phyloP scores from a whole-genome alignment of 208 protist species.

The Herpetomonas muscarum region DNA sequence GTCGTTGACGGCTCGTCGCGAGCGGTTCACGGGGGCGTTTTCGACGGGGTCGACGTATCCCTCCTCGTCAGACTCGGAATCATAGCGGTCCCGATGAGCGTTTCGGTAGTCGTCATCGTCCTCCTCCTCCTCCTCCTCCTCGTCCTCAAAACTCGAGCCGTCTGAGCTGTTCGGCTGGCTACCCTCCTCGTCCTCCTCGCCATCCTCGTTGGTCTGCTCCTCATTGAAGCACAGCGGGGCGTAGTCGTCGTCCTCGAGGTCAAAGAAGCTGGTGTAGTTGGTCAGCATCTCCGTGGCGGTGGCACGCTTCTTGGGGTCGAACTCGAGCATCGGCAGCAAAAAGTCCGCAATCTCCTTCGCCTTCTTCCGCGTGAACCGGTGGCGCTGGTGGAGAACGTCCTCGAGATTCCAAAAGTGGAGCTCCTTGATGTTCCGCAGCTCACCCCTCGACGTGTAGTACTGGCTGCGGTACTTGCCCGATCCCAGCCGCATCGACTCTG shows the following conservation, averaged over 20 bases:
- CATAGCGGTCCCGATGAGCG: too few species aligned
- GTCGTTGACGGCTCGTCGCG: constrained; percentile 20
- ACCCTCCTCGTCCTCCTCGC: constrained; percentile 9
- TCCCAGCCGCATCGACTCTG: constrained; percentile 79
- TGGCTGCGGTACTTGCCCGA: constrained; percentile 62
- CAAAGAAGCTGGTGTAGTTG: constrained; percentile 81
- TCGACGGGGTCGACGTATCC: constrained; percentile 16
- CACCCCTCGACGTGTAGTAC: constrained; percentile 86
- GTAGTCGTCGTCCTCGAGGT: constrained; percentile 83
- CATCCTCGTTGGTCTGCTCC: constrained; percentile 21
- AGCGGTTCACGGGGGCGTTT: constrained; percentile 10
- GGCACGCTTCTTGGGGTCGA: constrained; percentile 73
- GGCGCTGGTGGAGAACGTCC: constrained; percentile 91
- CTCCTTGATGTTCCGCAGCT: constrained; percentile 77
- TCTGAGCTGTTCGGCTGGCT: background rate
- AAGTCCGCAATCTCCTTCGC: constrained; percentile 92
- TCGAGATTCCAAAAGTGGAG: constrained; percentile 75
- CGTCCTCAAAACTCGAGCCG: constrained; percentile 17
- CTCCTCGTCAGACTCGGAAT: constrained; percentile 17
- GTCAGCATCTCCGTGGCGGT: constrained; percentile 83
- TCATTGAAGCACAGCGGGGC: constrained; percentile 69
- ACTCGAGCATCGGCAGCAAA: constrained; percentile 94
- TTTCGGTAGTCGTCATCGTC: too few species aligned
- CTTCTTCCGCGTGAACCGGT: constrained; percentile 87
- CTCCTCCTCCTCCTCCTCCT: constrained; percentile 20